These are phyloP conservation scores for Zasmidium cellare DNA, from an alignment of 2,329 filamentous ascomycete species.

Conservation along the genomic window DNA sequence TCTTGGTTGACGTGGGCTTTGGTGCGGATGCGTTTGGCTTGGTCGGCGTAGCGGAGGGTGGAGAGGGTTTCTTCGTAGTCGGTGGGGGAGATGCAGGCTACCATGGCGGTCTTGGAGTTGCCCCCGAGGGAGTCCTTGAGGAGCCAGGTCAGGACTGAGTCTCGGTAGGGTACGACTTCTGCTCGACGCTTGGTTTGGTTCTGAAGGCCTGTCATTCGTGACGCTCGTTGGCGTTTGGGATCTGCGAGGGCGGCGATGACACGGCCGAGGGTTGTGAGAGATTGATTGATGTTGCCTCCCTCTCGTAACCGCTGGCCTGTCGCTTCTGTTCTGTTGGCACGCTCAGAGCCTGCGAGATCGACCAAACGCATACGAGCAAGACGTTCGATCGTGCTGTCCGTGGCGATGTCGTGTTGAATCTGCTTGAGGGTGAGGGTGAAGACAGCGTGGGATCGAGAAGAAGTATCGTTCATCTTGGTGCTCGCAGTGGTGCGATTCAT, in stretches of 20 bases:
- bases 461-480: slow-evolving; percentile 99
- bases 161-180: slow-evolving; percentile 81
- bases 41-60: slow-evolving; percentile 93
- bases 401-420: slow-evolving; percentile 94
- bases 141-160: slow-evolving; percentile 81
- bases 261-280: slow-evolving; percentile 87
- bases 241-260: slow-evolving; percentile 89
- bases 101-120: slow-evolving; percentile 99
- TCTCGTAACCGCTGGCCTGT: slow-evolving; percentile 88
- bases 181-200: slow-evolving; percentile 48
- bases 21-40: slow-evolving; percentile 95
- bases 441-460: slow-evolving; percentile 91
- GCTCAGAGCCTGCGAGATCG: slow-evolving; percentile 90
- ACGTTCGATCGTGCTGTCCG: slow-evolving; percentile 96
- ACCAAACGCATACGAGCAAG: slow-evolving; percentile 92
- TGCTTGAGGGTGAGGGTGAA: slow-evolving; percentile 98
- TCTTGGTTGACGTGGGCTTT: slow-evolving; percentile 95
- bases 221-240: slow-evolving; percentile 53
- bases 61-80: slow-evolving; percentile 98
- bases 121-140: slow-evolving; percentile 94
- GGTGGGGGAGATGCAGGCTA: slow-evolving; percentile 90
- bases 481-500: slow-evolving; percentile 82
- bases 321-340: slow-evolving; percentile 92
- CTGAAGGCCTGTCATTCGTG: slow-evolving; percentile 48
- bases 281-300: slow-evolving; percentile 99